These are phyloP conservation scores for Yamadazyma trypodendri DNA, from an alignment of 1,139 yeast species.

Conservation along the genomic window DNA sequence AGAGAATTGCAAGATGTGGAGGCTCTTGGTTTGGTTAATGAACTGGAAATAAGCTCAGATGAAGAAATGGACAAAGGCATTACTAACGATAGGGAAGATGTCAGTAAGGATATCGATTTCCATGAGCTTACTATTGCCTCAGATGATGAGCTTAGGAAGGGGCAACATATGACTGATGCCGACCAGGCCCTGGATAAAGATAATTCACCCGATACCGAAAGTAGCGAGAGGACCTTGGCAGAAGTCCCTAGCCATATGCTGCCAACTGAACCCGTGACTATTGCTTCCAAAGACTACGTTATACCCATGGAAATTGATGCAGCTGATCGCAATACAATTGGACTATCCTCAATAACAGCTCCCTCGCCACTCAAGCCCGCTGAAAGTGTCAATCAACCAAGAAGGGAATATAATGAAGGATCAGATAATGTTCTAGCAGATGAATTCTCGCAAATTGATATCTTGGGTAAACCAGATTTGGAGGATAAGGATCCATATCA, in stretches of 20 bases:
- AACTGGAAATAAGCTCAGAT: slow-evolving; percentile 24
- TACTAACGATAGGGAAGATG: slow-evolving; percentile 4
- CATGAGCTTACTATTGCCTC: neutral
- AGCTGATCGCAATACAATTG: neutral
- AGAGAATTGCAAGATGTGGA: slow-evolving; percentile 27
- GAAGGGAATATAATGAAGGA: neutral
- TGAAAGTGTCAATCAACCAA: neutral
- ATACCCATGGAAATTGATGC: neutral
- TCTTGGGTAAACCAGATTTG: slow-evolving; percentile 20
- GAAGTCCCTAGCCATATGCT: neutral
- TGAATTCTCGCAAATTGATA: slow-evolving; percentile 40
- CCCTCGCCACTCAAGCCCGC: neutral
- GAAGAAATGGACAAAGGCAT: neutral
- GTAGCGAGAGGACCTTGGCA: neutral
- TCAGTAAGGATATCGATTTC: slow-evolving; percentile 1
- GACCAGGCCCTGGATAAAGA: neutral
- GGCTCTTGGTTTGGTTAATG: slow-evolving; percentile 47
- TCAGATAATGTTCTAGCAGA: slow-evolving; percentile 13
- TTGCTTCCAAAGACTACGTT: neutral
- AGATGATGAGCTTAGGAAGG: neutral
- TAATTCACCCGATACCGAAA: neutral
- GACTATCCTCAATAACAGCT: neutral
- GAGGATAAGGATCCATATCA: slow-evolving; percentile 24
- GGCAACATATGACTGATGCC: neutral
- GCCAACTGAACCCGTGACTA: neutral